Percentiles rank a stretch among this genome's conserved stretches.
Evolutionary conservation across 805 yeast genomes (phyloP).

Genomic region (Kluyveromyces wickerhamii): DNA sequence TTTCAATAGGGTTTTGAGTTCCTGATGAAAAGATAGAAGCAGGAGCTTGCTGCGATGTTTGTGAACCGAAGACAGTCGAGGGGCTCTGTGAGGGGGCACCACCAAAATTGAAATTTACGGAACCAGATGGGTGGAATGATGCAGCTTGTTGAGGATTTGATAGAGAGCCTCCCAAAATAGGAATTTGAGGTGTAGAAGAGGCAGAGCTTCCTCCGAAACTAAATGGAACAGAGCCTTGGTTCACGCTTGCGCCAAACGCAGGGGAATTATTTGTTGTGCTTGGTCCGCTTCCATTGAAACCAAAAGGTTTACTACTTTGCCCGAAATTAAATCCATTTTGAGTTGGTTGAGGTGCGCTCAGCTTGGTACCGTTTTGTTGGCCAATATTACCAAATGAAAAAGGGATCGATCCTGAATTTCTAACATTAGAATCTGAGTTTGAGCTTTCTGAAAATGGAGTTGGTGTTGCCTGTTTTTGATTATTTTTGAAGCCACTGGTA

Average conservation of each 20-base stretch:
- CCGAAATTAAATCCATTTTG: constrained; percentile 8
- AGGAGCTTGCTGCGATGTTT: constrained; percentile 12
- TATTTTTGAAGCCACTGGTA: constrained; percentile 4
- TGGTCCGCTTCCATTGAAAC: constrained; percentile 5
- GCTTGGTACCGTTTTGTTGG: not conserved
- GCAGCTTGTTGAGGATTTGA: constrained; percentile 9
- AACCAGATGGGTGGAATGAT: constrained; percentile 20
- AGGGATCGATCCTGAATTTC: not conserved
- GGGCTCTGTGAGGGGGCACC: constrained; percentile 9
- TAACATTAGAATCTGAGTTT: not conserved
- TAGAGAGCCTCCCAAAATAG: constrained; percentile 9
- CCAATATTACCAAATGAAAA: constrained; percentile 6
- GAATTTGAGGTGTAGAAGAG: constrained; percentile 8
- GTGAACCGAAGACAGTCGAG: constrained; percentile 7
- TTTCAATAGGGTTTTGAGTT: constrained; percentile 6
- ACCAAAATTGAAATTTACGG: constrained; percentile 24
- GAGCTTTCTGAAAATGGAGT: not conserved
- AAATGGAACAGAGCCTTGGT: constrained; percentile 9
- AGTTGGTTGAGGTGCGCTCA: constrained; percentile 5
- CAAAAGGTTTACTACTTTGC: constrained; percentile 11
- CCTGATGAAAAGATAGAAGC: constrained; percentile 17
- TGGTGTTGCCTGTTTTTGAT: constrained; percentile 1
- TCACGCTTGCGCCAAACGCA: constrained; percentile 15
- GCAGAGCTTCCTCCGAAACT: constrained; percentile 8
- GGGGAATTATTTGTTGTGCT: constrained; percentile 14